Evolutionary conservation across 1,284 basidiomycete genomes (phyloP).

Genomic region (Microbotryum intermedium): DNA sequence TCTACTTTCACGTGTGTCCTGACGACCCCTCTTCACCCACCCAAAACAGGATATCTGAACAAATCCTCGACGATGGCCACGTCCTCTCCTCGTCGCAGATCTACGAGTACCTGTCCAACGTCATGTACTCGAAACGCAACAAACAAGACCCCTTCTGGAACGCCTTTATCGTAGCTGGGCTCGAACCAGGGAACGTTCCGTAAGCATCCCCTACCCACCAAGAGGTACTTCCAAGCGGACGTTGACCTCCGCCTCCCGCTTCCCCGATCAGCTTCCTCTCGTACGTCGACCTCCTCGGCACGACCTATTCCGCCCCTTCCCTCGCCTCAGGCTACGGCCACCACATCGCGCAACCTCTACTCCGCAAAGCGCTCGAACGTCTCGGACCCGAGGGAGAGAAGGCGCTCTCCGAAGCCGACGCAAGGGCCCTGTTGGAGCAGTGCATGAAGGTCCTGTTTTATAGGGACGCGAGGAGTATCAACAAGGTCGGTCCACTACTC

Average conservation of each 20-base stretch:
- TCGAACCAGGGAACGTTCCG: constrained; percentile 53
- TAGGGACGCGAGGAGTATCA: constrained; percentile 87
- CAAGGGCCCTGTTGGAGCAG: constrained; percentile 67
- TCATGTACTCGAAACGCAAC: constrained; percentile 82
- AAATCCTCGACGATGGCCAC: constrained; percentile 72
- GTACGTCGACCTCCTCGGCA: constrained; percentile 93
- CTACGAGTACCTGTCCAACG: constrained; percentile 81
- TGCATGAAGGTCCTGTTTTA: constrained; percentile 95
- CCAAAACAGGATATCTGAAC: constrained; percentile 56
- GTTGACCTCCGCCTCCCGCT: too few species aligned
- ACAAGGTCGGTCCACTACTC: constrained; percentile 61
- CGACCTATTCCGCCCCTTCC: constrained; percentile 88
- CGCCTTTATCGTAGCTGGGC: constrained; percentile 83
- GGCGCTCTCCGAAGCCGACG: constrained; percentile 67
- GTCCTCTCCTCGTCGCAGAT: constrained; percentile 78
- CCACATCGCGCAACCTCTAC: constrained; percentile 84
- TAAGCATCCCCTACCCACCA: too few species aligned
- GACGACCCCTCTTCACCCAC: background rate
- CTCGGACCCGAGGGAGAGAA: constrained; percentile 47
- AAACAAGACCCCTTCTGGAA: constrained; percentile 97
- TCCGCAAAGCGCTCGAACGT: constrained; percentile 77
- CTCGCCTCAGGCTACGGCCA: constrained; percentile 95
- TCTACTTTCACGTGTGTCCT: background rate
- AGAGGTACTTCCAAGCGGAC: too few species aligned
- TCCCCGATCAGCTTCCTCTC: constrained; percentile 62